Evolutionary conservation across 495 filamentous ascomycete species (phyloP), one percentile per base, ranked within the genome.

Genomic region (Daldinia grandis): DNA sequence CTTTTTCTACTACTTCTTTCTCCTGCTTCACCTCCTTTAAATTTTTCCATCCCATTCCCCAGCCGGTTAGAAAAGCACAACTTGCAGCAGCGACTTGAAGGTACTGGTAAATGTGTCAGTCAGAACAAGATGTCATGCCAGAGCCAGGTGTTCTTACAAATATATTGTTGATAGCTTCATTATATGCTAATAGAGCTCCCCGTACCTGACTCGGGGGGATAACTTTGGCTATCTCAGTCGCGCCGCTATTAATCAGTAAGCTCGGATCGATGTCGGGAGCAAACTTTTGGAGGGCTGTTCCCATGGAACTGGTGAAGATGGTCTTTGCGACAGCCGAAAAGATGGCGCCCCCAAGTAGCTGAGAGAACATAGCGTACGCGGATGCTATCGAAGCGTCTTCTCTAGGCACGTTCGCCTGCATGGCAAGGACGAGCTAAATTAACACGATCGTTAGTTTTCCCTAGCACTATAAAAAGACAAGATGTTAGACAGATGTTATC

Each of bases 361-460:
- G 87, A 56, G 76, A 78, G 75, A 88, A 87, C 47, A 82, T 78
- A 33, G 86, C 73, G 53, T 87, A 74, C 3, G 86, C 77, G 69
- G 84, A 85, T n/a, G 78, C 84, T 21, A 85, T 75, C 35, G 87
- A 79, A 28, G 84, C 75, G 51, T 86, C 76, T n/a, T 73, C 71
- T 42, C 73, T 72, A 2, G 81, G 77, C 8, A 86, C 75, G n/a
- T 73, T 73, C 72, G 82, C 83, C 75, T 89, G 87, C 33, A 86
- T 79, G 8, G 87, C 81, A 38, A 88, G 81, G 25, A 87, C 75
- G 8, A 85, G 61, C 78, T 78, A 59, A 19, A 47, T 37, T n/a
- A n/a, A 49, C 5, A 17, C 2, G 4, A 3, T 2, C 25, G 37
- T 71, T 9, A 72, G 63, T 17, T 42, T 25, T 19, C 33, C 4